Evolutionary conservation across 2,329 filamentous ascomycete species (phyloP).

Genomic region (Arachnomyces sp.): DNA sequence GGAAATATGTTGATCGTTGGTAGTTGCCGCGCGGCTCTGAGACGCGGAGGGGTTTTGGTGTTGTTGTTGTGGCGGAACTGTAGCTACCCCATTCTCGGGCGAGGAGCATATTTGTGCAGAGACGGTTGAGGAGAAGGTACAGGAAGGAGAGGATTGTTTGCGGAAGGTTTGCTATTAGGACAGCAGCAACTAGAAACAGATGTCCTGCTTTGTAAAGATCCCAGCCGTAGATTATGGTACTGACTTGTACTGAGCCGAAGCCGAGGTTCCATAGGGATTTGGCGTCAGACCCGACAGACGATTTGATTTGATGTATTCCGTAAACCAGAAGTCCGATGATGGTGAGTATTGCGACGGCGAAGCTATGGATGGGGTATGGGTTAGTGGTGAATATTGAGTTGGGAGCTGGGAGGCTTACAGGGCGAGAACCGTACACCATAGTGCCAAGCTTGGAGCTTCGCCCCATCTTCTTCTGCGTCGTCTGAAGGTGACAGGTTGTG

Average conservation of each 20-base stretch:
- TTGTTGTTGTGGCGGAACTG: no score
- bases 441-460: no score
- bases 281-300: no score
- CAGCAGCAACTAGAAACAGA: constrained; percentile 1
- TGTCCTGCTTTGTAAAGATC: neutral
- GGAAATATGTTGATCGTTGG: constrained; percentile 37
- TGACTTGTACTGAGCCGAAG: constrained; percentile 5
- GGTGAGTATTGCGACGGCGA: no score
- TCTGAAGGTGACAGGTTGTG: no score
- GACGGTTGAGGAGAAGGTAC: constrained; percentile 29
- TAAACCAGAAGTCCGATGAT: no score
- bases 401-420: no score
- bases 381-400: no score
- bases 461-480: no score
- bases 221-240: constrained; percentile 4
- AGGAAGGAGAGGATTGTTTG: constrained; percentile 29
- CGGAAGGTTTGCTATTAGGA: constrained; percentile 27
- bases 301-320: no score
- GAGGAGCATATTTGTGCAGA: constrained; percentile 41
- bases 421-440: no score
- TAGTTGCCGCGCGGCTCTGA: constrained; percentile 14
- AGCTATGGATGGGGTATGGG: no score
- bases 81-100: constrained; percentile 43
- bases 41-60: constrained; percentile 37
- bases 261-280: constrained; percentile 2